Evolutionary conservation across 2,329 filamentous ascomycete genomes (phyloP), one percentile per base, ranked within the genome.

Genomic region (Lecanoromycetidae sp.): DNA sequence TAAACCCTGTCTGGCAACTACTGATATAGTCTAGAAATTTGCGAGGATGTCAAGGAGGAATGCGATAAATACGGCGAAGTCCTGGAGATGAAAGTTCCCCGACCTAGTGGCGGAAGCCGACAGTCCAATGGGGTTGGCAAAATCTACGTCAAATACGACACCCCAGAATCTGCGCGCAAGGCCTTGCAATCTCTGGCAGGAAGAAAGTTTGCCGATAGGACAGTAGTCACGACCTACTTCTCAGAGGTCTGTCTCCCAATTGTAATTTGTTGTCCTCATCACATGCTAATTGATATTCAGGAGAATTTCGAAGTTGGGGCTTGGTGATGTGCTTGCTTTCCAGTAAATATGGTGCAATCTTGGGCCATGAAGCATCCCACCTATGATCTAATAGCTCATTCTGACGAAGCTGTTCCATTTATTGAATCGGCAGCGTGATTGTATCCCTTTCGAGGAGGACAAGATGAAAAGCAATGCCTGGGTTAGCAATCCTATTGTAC

Each of bases 221-320:
- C 91, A 3, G 93, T 98, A 23, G 87, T 98, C 10, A 87, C 86
- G 2, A 96, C 91, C 3, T 95, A 91, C 67, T 98, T 95, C 64
- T 84, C 87, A 19, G 93, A 96, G 76, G 84, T 86, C 70, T 65
- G 70, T 35, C 46, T n/a, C 23, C 9, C 27, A n/a, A 13, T 15
- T 23, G n/a, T 5, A 6, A n/a, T 33, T 19, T 33, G 15, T 7
- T 9, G 20, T 35, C 10, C 19, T n/a, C 2, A 15, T 23, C 5
- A 36, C 8, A 39, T 45, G 30, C 46, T 25, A 23, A 27, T 37
- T n/a, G 34, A 2, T 33, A 5, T 38, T 27, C 53, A 88, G 80
- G 90, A 96, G 67, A 94, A 94, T 62, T 96, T 95, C 58, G 90
- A 96, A 59, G 84, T 93, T 49, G 78, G 77, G 58, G 86, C 87